Evolutionary conservation across 169 alveolate genomes (phyloP), one percentile per base, ranked within the genome.

Genomic region (Cryptosporidium viatorum): DNA sequence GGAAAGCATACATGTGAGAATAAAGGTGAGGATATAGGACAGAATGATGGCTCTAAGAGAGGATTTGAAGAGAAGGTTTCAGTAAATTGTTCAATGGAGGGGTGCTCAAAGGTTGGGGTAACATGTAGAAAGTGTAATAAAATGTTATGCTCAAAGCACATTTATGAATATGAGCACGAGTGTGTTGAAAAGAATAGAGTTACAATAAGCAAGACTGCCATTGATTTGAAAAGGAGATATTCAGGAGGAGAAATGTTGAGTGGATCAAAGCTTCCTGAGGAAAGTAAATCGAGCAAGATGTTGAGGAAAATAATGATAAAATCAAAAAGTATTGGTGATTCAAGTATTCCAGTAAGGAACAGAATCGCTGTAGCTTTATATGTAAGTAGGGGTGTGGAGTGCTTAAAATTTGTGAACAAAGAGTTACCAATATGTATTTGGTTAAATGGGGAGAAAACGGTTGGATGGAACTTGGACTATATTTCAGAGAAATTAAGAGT

Each of bases 401-500:
- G 80, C 26, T 41, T 39, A 39, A 80, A 62, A 29, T 45, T 14
- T 8, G 41, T 26, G 3, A 39, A 60, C 21, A 80, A 59, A 14
- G 48, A 35, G 51, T 41, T 80, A 26, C 89, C 89, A 31, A 14
- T 80, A 26, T 80, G 89, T 48, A 80, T 80, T 26, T 80, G 89
- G 89, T 18, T 80, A 29, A 65, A 80, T 67, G 67, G 75, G 31
- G 59, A 23, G n/a, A 80, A 80, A 69, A 26, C 89, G 39, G 52
- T 80, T 31, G 89, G 89, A 18, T 80, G 75, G 89, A 80, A 80
- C n/a, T 10, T 80, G 48, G 89, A 80, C n/a, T 80, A 80, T 18
- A 80, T 80, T 62, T 16, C 75, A 23, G 75, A 43, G 23, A 62
- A 26, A 41, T 48, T 80, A 10, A 33, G 48, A 14, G 39, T 80